Conservation (phyloP, 371 early-diverging fungal species). For the Rhizopus delemar region DNA sequence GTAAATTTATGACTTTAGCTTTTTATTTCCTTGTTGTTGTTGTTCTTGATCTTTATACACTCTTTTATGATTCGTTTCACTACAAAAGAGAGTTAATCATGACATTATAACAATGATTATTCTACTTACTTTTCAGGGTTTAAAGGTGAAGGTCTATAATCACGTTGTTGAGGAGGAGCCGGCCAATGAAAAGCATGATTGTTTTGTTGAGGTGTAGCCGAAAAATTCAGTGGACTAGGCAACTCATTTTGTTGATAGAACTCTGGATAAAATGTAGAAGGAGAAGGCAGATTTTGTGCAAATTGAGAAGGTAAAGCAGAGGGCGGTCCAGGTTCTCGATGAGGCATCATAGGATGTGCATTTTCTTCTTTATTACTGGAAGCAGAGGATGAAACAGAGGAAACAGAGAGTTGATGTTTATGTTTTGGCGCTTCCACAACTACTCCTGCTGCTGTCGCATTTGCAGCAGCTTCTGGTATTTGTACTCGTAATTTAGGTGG, state of each 20-base stretch:
- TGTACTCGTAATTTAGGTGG: constrained; percentile 55
- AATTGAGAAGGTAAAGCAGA: constrained; percentile 73
- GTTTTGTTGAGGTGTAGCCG: constrained; percentile 49
- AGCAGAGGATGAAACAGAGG: constrained; percentile 26
- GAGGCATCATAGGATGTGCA: not conserved
- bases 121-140: constrained; percentile 18
- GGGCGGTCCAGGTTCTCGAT: constrained; percentile 32
- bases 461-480: constrained; percentile 42
- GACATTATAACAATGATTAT: not conserved
- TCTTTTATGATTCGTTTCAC: constrained; percentile 7
- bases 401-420: constrained; percentile 27
- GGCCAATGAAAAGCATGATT: constrained; percentile 69
- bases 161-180: constrained; percentile 27
- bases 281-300: constrained; percentile 77
- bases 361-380: constrained; percentile 18
- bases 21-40: constrained; percentile 9
- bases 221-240: constrained; percentile 67
- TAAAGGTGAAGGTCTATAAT: constrained; percentile 36
- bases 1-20: constrained; percentile 12
- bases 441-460: constrained; percentile 15
- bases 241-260: constrained; percentile 70
- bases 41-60: constrained; percentile 3
- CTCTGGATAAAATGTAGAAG: constrained; percentile 75
- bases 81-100: not conserved
- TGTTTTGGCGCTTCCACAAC: constrained; percentile 9